A percentile compares a stretch with the other conserved stretches of the same genome.
These are phyloP conservation scores for Tritrichomonas foetus DNA, from an alignment of 208 protist species.

Conservation along the genomic window DNA sequence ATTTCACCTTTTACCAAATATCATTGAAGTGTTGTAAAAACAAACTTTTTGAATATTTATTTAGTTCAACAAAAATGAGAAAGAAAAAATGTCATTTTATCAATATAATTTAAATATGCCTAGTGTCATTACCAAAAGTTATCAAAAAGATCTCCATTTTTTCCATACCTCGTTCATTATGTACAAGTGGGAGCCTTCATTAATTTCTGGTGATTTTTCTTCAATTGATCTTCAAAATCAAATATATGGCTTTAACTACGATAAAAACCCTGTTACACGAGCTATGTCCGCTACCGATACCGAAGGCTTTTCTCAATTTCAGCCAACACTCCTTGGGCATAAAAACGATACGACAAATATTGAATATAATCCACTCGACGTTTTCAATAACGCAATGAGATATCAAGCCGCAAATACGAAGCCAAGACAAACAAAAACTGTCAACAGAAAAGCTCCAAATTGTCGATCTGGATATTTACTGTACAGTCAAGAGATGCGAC, in stretches of 20 bases:
- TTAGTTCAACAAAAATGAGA: no score
- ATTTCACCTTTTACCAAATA: no score
- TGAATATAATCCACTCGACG: slow-evolving; percentile 23
- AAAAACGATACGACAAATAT: slow-evolving; percentile 27
- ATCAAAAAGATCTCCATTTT: no score
- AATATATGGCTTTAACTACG: slow-evolving; percentile 11
- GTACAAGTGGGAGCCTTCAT: no score
- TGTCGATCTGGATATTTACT: background rate
- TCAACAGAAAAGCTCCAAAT: background rate
- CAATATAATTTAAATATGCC: no score
- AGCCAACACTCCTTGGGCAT: background rate
- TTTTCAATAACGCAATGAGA: background rate
- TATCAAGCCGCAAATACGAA: background rate
- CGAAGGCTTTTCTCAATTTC: slow-evolving; percentile 23
- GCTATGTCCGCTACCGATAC: background rate
- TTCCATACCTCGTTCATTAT: no score
- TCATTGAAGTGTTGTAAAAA: no score
- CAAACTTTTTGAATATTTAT: no score
- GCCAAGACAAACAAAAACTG: background rate
- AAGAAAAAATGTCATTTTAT: no score
- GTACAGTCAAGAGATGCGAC: background rate
- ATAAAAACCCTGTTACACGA: background rate
- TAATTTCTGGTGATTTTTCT: background rate
- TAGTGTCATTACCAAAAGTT: no score
- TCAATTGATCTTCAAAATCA: background rate